These are phyloP conservation scores for Penicillium sp. DNA, from an alignment of 2,329 filamentous ascomycete species.

Conservation along the genomic window DNA sequence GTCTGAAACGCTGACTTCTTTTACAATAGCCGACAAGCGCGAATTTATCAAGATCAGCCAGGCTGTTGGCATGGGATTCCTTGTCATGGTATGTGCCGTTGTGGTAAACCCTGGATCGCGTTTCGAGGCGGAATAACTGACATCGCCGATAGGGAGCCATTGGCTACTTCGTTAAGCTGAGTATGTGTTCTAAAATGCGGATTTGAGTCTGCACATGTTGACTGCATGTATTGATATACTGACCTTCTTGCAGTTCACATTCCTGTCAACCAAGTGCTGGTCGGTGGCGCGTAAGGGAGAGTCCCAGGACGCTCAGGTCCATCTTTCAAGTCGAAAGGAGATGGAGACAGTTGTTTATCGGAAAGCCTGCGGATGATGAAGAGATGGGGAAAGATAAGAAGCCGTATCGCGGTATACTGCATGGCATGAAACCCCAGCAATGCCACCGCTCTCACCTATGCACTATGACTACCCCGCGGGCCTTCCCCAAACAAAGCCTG, in stretches of 20 bases:
- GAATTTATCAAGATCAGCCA: slow-evolving; percentile 62
- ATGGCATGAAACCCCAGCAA: neutral
- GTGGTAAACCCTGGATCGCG: neutral
- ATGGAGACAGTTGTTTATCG: neutral
- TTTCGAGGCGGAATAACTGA: slow-evolving; percentile 6
- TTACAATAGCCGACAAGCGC: slow-evolving; percentile 52
- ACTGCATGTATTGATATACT: neutral
- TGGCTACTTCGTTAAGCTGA: slow-evolving; percentile 60
- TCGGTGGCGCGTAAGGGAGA: slow-evolving; percentile 43
- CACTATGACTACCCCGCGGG: neutral
- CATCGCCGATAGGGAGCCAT: slow-evolving; percentile 46
- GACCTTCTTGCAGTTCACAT: slow-evolving; percentile 44
- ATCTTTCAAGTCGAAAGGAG: neutral
- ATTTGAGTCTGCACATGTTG: neutral
- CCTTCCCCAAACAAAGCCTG: neutral
- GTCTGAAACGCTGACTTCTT: slow-evolving; percentile 15
- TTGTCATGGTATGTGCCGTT: slow-evolving; percentile 49
- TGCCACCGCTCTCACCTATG: neutral
- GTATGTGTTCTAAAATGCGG: slow-evolving; percentile 37
- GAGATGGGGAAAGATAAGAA: neutral
- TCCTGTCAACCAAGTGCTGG: slow-evolving; percentile 51
- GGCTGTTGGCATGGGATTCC: slow-evolving; percentile 58
- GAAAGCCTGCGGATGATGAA: neutral
- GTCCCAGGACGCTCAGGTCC: neutral
- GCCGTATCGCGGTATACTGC: neutral